Conservation (phyloP, 768 basidiomycete species). For the Suillus cothurnatus region DNA sequence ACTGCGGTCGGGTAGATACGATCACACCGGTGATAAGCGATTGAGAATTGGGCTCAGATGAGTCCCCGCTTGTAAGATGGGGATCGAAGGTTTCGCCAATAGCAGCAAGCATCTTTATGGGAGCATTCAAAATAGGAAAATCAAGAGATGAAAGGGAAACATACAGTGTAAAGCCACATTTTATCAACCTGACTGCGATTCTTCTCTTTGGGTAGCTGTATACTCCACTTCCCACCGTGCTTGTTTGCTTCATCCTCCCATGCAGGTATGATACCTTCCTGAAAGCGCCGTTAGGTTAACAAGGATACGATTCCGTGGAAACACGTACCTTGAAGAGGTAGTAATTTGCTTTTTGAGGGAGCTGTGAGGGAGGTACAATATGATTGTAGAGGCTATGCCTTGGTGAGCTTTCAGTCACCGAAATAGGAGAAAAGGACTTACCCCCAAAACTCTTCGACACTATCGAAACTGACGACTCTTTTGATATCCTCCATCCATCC, state of each 20-base stretch:
- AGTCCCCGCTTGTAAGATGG: slow-evolving; percentile 54
- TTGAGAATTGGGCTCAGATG: slow-evolving; percentile 44
- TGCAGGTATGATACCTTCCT: slow-evolving; percentile 96
- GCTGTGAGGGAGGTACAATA: slow-evolving; percentile 90
- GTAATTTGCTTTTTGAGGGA: slow-evolving; percentile 98
- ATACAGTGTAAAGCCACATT: slow-evolving; percentile 98
- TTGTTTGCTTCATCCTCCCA: slow-evolving; percentile 99
- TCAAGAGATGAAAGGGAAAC: slow-evolving; percentile 16
- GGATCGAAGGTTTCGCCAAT: slow-evolving; percentile 99
- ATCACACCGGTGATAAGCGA: slow-evolving; percentile 92
- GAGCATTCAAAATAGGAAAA: slow-evolving; percentile 5
- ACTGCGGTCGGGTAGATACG: slow-evolving; percentile 90
- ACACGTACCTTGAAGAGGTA: slow-evolving; percentile 91
- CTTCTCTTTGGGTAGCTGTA: slow-evolving; percentile 96
- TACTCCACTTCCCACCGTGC: slow-evolving; percentile 97
- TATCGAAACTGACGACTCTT: slow-evolving; percentile 92
- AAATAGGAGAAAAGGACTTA: slow-evolving; percentile 39
- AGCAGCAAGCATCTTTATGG: slow-evolving; percentile 91
- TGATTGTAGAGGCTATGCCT: slow-evolving; percentile 84
- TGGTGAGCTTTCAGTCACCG: slow-evolving; percentile 15
- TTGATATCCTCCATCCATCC: slow-evolving; percentile 99
- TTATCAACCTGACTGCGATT: slow-evolving; percentile 82
- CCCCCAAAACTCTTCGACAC: slow-evolving; percentile 99
- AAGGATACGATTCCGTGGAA: background rate
- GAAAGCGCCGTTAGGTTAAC: slow-evolving; percentile 13